These are phyloP conservation scores for Dipodascus albidus DNA, from an alignment of 805 yeast genomes.

Conservation along the genomic window DNA sequence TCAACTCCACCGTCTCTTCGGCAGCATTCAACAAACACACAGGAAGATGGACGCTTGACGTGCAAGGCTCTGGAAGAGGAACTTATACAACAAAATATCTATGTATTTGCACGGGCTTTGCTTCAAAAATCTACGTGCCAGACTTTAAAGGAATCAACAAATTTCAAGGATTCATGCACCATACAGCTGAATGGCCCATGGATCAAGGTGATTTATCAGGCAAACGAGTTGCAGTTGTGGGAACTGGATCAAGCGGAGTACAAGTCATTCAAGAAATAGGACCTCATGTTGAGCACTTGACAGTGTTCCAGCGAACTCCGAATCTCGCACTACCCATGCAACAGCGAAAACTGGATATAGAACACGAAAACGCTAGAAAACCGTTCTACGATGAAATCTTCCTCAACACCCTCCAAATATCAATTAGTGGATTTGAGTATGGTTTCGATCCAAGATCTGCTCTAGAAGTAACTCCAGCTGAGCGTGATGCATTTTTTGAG, in stretches of 20 bases:
- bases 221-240: conserved; percentile 17
- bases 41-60: conserved; percentile 17
- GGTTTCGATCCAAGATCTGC: conserved; percentile 10
- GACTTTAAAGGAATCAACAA: conserved; percentile 14
- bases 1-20: conserved; percentile 14
- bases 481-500: conserved; percentile 15
- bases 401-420: background rate
- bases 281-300: conserved; percentile 10
- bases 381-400: background rate
- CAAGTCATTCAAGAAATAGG: conserved; percentile 20
- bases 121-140: conserved; percentile 20
- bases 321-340: conserved; percentile 20
- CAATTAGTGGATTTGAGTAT: conserved; percentile 16
- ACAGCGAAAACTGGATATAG: background rate
- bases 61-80: conserved; percentile 10
- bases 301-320: conserved; percentile 22
- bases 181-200: conserved; percentile 21
- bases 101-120: conserved; percentile 12
- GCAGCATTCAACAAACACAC: conserved; percentile 16
- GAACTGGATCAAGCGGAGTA: conserved; percentile 25
- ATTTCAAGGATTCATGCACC: conserved; percentile 19
- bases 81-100: conserved; percentile 8
- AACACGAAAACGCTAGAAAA: background rate
- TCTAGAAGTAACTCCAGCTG: conserved; percentile 13
- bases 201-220: conserved; percentile 13